Evolutionary conservation across 1,284 basidiomycete genomes (phyloP).

Genomic region (Tilletia indica): DNA sequence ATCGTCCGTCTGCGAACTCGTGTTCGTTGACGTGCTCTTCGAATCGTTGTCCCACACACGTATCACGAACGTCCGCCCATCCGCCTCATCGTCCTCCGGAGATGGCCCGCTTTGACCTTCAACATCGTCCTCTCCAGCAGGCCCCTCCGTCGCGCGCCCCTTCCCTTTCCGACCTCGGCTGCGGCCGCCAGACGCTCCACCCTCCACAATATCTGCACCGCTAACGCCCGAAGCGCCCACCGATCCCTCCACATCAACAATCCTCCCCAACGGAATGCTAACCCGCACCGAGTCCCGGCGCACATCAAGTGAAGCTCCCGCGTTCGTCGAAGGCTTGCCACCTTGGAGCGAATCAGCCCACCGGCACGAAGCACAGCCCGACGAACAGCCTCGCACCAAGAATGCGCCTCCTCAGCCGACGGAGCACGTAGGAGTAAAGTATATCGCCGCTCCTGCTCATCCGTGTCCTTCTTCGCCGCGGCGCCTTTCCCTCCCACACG

Average conservation of each 20-base stretch:
- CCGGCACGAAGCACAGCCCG: slow-evolving; percentile 20
- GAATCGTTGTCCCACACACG: neutral
- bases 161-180: neutral
- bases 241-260: slow-evolving; percentile 83
- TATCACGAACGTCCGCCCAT: neutral
- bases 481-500: slow-evolving; percentile 13
- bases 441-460: slow-evolving; percentile 3
- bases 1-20: neutral
- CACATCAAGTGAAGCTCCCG: slow-evolving; percentile 2
- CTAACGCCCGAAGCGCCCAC: slow-evolving; percentile 61
- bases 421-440: slow-evolving; percentile 19
- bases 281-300: slow-evolving; percentile 58
- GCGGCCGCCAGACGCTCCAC: neutral
- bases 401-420: slow-evolving; percentile 20
- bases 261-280: slow-evolving; percentile 84
- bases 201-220: neutral
- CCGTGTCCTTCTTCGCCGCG: slow-evolving; percentile 12
- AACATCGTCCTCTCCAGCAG: neutral
- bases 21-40: neutral
- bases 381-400: slow-evolving; percentile 14
- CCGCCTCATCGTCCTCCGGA: neutral
- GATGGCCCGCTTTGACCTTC: neutral
- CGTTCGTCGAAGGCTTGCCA: neutral
- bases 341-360: slow-evolving; percentile 2
- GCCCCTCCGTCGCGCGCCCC: neutral